Conservation (phyloP, 73 alveolate species). For the Urostyla sp. region DNA sequence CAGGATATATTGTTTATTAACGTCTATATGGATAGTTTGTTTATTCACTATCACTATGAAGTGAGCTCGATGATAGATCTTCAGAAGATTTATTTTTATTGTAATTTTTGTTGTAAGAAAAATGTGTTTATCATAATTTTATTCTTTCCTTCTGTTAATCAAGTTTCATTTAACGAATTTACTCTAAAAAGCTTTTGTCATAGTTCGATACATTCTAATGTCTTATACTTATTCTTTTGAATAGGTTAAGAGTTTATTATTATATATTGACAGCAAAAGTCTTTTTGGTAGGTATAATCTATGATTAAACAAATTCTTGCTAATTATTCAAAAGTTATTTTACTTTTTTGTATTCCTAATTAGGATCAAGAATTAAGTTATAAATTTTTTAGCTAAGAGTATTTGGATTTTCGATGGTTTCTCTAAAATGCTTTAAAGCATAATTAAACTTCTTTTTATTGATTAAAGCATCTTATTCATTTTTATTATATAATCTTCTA, state of each 20-base stretch:
- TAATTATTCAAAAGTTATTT: background rate
- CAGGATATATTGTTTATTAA: too few species aligned
- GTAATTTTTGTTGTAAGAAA: background rate
- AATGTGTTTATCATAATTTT: background rate
- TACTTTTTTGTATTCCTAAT: conserved; percentile 18
- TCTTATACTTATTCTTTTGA: background rate
- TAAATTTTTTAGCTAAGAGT: conserved; percentile 7
- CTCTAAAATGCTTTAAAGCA: conserved; percentile 21
- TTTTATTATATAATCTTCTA: too few species aligned
- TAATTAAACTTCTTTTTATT: background rate
- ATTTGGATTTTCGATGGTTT: conserved; percentile 11
- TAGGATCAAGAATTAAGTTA: conserved; percentile 28
- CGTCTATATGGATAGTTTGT: too few species aligned
- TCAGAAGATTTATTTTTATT: background rate
- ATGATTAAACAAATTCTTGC: background rate
- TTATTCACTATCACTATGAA: too few species aligned
- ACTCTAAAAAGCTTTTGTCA: conserved; percentile 5
- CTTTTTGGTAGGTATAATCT: background rate
- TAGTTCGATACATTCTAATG: background rate
- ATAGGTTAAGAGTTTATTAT: too few species aligned
- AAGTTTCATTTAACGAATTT: background rate
- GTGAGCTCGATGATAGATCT: too few species aligned
- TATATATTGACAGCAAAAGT: background rate
- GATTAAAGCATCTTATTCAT: background rate
- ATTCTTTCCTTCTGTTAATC: background rate